Base-by-base conservation (phyloP, 805 yeast species). In the Yarrowia keelungensis region DNA sequence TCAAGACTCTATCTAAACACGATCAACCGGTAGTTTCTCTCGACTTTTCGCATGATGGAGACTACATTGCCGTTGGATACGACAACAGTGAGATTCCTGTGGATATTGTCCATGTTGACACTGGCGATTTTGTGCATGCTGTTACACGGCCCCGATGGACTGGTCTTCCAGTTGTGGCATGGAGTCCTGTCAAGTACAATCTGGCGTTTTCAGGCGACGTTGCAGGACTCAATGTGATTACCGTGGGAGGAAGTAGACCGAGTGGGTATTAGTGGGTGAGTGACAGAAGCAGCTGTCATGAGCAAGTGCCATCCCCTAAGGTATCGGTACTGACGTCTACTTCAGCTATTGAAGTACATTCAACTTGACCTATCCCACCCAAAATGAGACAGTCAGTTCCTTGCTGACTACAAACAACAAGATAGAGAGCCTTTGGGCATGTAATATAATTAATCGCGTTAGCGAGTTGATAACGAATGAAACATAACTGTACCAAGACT, bases 31-130 rank as follows among this genome's bases (percentile, higher is more conserved):
- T 86, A 9, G 72, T 78, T 2, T 72, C 79, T 14, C 71, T 85
- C 14, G 80, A 79, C 41, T 74, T 80, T 19, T 79, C 83, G 39
- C 75, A 79, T 62, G 88, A 85, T 71, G 87, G 87, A 1, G 73
- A 77, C 5, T 80, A 75, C 69, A 65, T 86, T 4, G 84, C 83
- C 1, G 79, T 82, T 9, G 79, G 84, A 0, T 83, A 77, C 70
- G 86, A 82, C 58, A 77, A 78, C 11, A 77, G 78, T 8, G 59
- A 64, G 16, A 75, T 78, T n/a, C 79, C 82, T 62, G 76, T 81
- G 5, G 79, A 76, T 22, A 77, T 86, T 14, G 83, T 72, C 53
- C 82, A 82, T 49, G 73, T 73, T 16, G 78, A 74, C 2, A 69
- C 77, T 0, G 74, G 76, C 5, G 73, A 73, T 26, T 74, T 72